Percentiles rank a stretch among this genome's conserved stretches.
Evolutionary conservation across 192 early-diverging fungal species (phyloP).

Genomic region (Podochytrium sp.): DNA sequence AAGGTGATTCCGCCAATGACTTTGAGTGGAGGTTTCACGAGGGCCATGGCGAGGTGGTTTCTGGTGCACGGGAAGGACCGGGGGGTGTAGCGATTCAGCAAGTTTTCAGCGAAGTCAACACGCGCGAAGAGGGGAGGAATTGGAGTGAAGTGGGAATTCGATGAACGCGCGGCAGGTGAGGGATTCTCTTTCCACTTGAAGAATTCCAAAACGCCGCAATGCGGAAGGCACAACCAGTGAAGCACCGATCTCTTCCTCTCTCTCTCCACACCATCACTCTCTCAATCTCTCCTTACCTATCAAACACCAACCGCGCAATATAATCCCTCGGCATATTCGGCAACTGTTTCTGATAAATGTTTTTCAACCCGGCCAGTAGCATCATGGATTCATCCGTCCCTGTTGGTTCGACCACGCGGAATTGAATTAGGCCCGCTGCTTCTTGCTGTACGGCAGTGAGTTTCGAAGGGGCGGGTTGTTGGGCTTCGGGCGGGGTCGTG

Average conservation of each 20-base stretch:
- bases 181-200: no score
- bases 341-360: conserved; percentile 94
- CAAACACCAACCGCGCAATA: conserved; percentile 94
- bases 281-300: no score
- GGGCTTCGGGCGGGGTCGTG: no score
- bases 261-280: background rate
- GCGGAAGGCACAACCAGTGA: no score
- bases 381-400: conserved; percentile 79
- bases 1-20: conserved; percentile 96
- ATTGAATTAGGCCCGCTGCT: conserved; percentile 41
- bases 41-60: conserved; percentile 85
- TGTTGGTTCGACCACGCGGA: conserved; percentile 83
- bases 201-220: no score
- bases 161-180: no score
- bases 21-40: conserved; percentile 66
- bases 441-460: conserved; percentile 39
- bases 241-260: no score
- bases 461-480: background rate
- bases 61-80: no score
- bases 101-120: no score
- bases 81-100: no score
- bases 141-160: no score
- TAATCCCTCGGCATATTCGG: conserved; percentile 99
- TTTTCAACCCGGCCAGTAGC: conserved; percentile 89
- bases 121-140: no score